These are phyloP conservation scores for Trichoderma koningiopsis DNA, from an alignment of 2,329 filamentous ascomycete species.

Conservation along the genomic window DNA sequence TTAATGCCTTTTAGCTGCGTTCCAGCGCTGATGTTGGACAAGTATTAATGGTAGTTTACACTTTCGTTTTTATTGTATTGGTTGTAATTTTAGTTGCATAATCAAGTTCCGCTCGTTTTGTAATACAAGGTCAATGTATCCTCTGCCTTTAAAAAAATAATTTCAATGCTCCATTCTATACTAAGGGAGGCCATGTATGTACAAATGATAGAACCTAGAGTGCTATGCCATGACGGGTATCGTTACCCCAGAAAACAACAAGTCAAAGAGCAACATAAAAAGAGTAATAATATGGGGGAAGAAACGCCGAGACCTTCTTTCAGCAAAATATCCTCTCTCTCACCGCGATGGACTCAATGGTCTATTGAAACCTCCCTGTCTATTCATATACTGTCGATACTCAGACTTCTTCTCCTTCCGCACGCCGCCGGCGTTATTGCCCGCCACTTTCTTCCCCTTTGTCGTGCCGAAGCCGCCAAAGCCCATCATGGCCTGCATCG, in stretches of 20 bases:
- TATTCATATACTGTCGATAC: constrained; percentile 97
- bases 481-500: constrained; percentile 86
- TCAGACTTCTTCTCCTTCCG: constrained; percentile 92
- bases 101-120: not conserved
- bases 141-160: not conserved
- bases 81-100: not conserved
- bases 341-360: constrained; percentile 64
- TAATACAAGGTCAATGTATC: not conserved
- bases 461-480: constrained; percentile 85
- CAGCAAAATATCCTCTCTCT: no score
- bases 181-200: not conserved
- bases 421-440: constrained; percentile 81
- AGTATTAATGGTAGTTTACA: not conserved
- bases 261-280: not conserved
- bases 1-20: not conserved
- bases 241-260: not conserved
- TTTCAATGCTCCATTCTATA: not conserved
- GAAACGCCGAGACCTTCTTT: no score
- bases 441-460: constrained; percentile 83
- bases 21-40: not conserved
- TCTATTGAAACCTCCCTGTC: constrained; percentile 78
- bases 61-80: not conserved
- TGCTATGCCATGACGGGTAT: constrained; percentile 24
- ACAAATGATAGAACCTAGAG: not conserved
- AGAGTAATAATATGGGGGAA: not conserved